A percentile compares a stretch with the other conserved stretches of the same genome.
Conservation (phyloP, 2,329 filamentous ascomycete species). For the Onygena corvina region DNA sequence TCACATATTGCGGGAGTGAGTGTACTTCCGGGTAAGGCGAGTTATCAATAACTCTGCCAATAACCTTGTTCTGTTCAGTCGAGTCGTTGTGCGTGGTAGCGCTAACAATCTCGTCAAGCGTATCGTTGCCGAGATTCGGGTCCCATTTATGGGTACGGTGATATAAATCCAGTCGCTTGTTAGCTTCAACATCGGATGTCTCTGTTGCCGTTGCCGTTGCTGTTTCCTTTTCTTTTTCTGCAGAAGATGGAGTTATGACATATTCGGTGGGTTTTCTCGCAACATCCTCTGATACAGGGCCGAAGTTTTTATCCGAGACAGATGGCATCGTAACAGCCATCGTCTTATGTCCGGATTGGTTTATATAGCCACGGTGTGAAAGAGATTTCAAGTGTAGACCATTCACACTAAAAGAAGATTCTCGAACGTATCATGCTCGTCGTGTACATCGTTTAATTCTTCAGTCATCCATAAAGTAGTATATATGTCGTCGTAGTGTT, state of each 20-base stretch:
- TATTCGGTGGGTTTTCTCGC: neutral
- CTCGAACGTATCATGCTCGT: too few relatives aligned
- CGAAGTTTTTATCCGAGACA: neutral
- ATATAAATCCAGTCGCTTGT: constrained; percentile 9
- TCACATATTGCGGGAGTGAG: constrained; percentile 2
- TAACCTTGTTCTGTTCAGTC: constrained; percentile 17
- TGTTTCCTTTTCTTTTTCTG: neutral
- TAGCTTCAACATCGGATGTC: constrained; percentile 8
- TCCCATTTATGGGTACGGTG: constrained; percentile 45
- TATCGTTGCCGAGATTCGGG: constrained; percentile 52
- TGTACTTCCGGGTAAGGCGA: constrained; percentile 56
- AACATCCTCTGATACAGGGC: neutral
- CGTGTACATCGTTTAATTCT: too few relatives aligned
- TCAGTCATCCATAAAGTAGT: too few relatives aligned
- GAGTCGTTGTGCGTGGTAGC: constrained; percentile 24
- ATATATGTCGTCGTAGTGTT: too few relatives aligned
- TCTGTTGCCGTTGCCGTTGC: neutral
- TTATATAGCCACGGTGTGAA: too few relatives aligned
- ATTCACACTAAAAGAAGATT: too few relatives aligned
- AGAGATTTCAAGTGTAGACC: too few relatives aligned
- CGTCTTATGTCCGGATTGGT: neutral
- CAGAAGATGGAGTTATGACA: neutral
- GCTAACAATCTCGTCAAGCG: constrained; percentile 49
- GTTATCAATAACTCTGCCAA: constrained; percentile 51
- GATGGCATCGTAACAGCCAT: neutral